Evolutionary conservation across 2,329 filamentous ascomycete species (phyloP), one percentile per base, ranked within the genome.

Genomic region (Ploettnerulaceae sp.): DNA sequence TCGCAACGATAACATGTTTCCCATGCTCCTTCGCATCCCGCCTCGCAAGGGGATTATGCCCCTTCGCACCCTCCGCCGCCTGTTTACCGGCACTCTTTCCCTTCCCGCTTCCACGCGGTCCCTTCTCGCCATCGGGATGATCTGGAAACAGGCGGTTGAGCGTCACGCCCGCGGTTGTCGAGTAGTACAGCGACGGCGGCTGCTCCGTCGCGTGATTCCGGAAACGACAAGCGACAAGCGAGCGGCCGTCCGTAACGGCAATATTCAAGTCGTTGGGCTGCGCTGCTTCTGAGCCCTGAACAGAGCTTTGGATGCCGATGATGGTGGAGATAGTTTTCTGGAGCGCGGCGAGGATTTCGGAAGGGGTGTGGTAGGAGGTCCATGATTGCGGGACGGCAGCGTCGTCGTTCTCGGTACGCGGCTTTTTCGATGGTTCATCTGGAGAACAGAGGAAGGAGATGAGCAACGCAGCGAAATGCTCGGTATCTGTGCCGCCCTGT

Each of bases 91-190:
- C 43, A 25, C 35, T 25, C 28, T 48, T 14, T 36, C 45, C 24
- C 40, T 36, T n/a, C 35, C 33, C 8, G 24, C 38, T 37, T 8
- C 64, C 57, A 34, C 68, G 66, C 7, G 59, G 56, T 4, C 63
- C 51, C 4, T 68, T 58, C 3, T 50, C 54, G 3, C 66, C 67
- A 47, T 74, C 69, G 2, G 72, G 67, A 44, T 71, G 58, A 35
- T 71, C 73, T 0, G 72, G 71, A 52, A 70, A 77, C 52, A 76
- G 76, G 1, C 70, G 58, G 47, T 77, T 77, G 21, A 77, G 60
- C 3, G 73, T 76, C 2, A 69, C 65, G 14, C 75, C 75, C 1
- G 75, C 74, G 5, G 60, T 68, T 4, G 69, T 69, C 14, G 66
- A 70, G 63, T 70, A 75, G 58, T 77, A 77, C 5, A 77, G 57